phyloP scores from a whole-genome alignment of 2,329 filamentous ascomycete genomes.

The Penicillium sp. region DNA sequence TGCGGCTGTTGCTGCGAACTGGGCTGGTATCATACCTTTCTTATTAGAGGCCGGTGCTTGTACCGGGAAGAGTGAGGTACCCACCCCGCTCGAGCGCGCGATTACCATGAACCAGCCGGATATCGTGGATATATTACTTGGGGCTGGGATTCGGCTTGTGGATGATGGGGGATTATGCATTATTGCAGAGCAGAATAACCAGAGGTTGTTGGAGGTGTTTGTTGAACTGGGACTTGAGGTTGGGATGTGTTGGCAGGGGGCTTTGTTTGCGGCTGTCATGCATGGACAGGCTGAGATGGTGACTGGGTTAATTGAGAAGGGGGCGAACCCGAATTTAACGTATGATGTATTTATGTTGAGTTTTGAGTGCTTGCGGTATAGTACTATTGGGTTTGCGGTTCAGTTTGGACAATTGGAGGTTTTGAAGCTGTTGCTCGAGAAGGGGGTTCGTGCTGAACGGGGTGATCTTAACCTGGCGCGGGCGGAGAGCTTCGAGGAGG shows the following conservation, averaged over 20 bases:
- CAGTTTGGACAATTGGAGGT: background rate
- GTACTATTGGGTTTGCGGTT: background rate
- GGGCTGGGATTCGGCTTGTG: background rate
- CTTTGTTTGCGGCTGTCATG: background rate
- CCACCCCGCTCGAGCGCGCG: background rate
- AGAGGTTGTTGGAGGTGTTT: too few relatives aligned
- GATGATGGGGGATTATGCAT: too few relatives aligned
- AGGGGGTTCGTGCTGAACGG: background rate
- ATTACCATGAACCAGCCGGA: background rate
- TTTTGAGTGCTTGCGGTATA: background rate
- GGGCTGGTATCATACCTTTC: too few relatives aligned
- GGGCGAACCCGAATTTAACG: background rate
- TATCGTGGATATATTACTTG: background rate
- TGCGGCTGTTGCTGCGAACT: too few relatives aligned
- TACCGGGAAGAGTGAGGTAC: too few relatives aligned
- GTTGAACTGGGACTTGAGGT: too few relatives aligned
- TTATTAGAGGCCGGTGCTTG: too few relatives aligned
- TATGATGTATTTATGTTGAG: background rate
- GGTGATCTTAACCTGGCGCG: background rate
- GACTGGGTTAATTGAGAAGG: background rate
- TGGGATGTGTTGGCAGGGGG: too few relatives aligned
- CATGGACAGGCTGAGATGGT: background rate
- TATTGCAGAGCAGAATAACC: too few relatives aligned
- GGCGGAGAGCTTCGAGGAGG: background rate
- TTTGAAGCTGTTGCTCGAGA: background rate